Evolutionary conservation across 805 yeast genomes (phyloP), one percentile per base, ranked within the genome.

Genomic region (Candida broadrunensis): DNA sequence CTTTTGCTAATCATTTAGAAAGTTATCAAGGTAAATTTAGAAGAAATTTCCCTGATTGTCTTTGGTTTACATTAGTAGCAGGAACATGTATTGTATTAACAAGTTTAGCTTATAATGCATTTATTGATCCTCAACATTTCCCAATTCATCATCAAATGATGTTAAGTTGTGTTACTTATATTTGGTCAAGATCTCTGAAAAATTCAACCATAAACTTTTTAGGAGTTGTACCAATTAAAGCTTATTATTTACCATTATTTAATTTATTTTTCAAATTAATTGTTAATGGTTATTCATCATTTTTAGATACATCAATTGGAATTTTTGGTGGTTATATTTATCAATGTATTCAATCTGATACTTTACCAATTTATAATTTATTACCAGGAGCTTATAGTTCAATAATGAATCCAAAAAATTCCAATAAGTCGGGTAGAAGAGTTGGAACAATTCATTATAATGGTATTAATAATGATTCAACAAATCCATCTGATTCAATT

Each of bases 171-270:
- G 65, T 81, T 35, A 77, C 83, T 3, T 79, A 71, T 52, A 72
- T 81, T 18, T 82, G 87, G 86, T 75, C 83, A 20, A 62, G 84
- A 32, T 67, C 72, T 15, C 75, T 71, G 55, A 73, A 79, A 55
- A 72, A 77, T 54, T 67, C 74, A 23, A 66, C 70, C 20, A 76
- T 80, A 32, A 73, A 74, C 53, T 79, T 80, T 51, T 68, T 79
- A 52, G 72, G 72, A 5, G 46, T 75, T 52, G 52, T 78, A 60
- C 75, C 84, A 45, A 62, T 77, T 52, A 65, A 76, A 59, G 79
- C 85, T 38, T 70, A 82, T 51, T 65, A 81, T 49, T 58, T 78
- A 50, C 78, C 86, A 45, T 49, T 68, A 14, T 66, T 64, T 49
- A 61, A 63, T 42, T 41, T 66, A 37, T 55, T 56, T 5, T 41